Conservation (phyloP, 805 yeast genomes). For the Lipomyces spencermartinsiae region DNA sequence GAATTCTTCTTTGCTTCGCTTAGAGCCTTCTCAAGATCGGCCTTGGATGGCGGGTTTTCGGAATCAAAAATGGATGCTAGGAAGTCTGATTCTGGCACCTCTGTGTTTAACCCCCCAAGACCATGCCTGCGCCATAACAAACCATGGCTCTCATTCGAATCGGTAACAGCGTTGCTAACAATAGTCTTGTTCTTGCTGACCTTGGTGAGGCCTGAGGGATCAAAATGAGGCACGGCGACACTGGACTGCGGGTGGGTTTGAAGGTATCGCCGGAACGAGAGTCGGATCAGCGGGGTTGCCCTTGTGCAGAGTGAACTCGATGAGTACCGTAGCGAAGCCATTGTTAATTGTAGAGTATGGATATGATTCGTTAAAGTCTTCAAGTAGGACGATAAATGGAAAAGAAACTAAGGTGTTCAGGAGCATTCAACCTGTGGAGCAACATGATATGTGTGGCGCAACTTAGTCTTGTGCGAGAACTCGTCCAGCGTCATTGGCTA, state of each 20-base stretch:
- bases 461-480: too few relatives aligned
- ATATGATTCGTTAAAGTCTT: background rate
- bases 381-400: background rate
- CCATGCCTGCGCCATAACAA: constrained; percentile 32
- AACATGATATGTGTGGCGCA: background rate
- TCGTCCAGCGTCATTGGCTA: background rate
- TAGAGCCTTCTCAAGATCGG: constrained; percentile 29
- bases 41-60: constrained; percentile 36
- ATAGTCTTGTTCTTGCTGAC: background rate
- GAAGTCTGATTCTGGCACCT: constrained; percentile 29
- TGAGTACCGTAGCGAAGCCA: background rate
- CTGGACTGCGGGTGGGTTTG: constrained; percentile 16
- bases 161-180: background rate
- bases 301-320: background rate
- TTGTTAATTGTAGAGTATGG: background rate
- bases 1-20: constrained; percentile 15
- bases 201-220: constrained; percentile 12
- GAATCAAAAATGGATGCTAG: constrained; percentile 33
- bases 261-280: constrained; percentile 12
- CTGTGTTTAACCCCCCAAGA: constrained; percentile 11
- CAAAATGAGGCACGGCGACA: constrained; percentile 18
- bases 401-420: background rate
- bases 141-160: background rate
- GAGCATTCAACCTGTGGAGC: background rate
- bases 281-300: background rate